Evolutionary conservation across 495 filamentous ascomycete species (phyloP), one percentile per base, ranked within the genome.

Genomic region (Lophiostoma macrostomum): DNA sequence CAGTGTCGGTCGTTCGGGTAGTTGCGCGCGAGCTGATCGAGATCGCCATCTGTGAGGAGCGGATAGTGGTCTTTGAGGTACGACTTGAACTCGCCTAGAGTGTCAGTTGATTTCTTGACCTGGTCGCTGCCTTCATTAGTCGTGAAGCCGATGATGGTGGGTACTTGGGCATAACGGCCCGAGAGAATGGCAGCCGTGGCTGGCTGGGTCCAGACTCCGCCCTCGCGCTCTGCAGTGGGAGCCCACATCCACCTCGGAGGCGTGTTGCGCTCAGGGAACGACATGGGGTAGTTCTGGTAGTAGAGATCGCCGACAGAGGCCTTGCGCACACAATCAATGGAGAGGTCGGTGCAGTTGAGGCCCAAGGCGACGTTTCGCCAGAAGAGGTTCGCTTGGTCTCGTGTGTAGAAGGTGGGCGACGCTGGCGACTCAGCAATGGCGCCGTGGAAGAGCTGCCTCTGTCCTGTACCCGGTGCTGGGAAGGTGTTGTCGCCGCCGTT

Each of bases 401-500:
- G 31, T 13, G 52, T 55, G 43, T 47, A 55, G 34, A 55, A 55
- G n/a, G 52, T 55, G 1, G 52, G 52, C 52, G 52, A 37, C 0
- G 42, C 52, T 4, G 52, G 38, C 3, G 52, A 55, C 25, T 48
- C 32, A 16, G 52, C 35, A 28, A 55, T 48, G 12, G 28, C 41
- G 16, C 52, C 52, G 34, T 55, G 52, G 43, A 55, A 55, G 13
- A 55, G 52, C 41, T 34, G 31, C n/a, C 22, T 46, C 5, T 23
- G 24, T 1, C 52, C 52, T 0, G 24, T 31, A 5, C 52, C 52
- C 8, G 52, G 52, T 11, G 35, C 36, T 1, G 43, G n/a, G 30
- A 47, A 40, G n/a, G 41, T 30, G 25, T 55, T 70, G 55, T 85
- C 74, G 11, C 58, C 58, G 29, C 48, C 53, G 24, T 62, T 44